phyloP scores from a whole-genome alignment of 129 eudicot species.

The Helianthus tuberosus region DNA sequence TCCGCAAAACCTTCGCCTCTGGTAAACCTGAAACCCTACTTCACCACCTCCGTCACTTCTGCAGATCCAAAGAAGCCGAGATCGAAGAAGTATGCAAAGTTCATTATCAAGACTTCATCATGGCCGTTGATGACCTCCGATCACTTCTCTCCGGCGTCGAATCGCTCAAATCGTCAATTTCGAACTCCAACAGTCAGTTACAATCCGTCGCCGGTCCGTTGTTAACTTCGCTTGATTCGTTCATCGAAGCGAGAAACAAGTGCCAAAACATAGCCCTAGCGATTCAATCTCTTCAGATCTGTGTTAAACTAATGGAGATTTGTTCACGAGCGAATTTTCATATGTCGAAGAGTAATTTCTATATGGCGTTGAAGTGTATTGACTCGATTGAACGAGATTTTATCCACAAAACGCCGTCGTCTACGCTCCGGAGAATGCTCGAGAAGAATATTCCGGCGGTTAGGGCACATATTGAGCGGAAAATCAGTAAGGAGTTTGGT shows the following conservation, averaged over 20 bases:
- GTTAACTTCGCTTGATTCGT: conserved; percentile 66
- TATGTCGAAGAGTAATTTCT: conserved; percentile 52
- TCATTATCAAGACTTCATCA: conserved; percentile 93
- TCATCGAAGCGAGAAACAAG: conserved; percentile 64
- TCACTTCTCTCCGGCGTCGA: conserved; percentile 86
- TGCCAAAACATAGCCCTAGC: conserved; percentile 66
- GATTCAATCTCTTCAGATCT: conserved; percentile 50
- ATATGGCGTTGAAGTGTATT: conserved; percentile 84
- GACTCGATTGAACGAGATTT: conserved; percentile 68
- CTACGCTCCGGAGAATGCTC: conserved; percentile 69
- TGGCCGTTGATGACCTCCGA: conserved; percentile 93
- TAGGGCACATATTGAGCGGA: conserved; percentile 70
- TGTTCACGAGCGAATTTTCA: conserved; percentile 74
- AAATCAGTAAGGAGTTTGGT: conserved; percentile 72
- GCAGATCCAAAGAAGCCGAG: conserved; percentile 84
- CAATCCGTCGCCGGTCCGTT: conserved; percentile 84
- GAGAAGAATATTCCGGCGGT: conserved; percentile 86
- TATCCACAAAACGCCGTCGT: conserved; percentile 55
- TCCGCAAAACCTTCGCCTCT: conserved; percentile 86
- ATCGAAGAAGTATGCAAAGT: conserved; percentile 93
- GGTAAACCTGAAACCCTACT: conserved; percentile 89
- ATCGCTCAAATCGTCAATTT: conserved; percentile 73
- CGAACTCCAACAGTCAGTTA: conserved; percentile 58
- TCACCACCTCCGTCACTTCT: conserved; percentile 73
- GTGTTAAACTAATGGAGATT: conserved; percentile 63